These are phyloP conservation scores for Phyllosticta citriasiana DNA, from an alignment of 2,329 filamentous ascomycete genomes.

Conservation along the genomic window DNA sequence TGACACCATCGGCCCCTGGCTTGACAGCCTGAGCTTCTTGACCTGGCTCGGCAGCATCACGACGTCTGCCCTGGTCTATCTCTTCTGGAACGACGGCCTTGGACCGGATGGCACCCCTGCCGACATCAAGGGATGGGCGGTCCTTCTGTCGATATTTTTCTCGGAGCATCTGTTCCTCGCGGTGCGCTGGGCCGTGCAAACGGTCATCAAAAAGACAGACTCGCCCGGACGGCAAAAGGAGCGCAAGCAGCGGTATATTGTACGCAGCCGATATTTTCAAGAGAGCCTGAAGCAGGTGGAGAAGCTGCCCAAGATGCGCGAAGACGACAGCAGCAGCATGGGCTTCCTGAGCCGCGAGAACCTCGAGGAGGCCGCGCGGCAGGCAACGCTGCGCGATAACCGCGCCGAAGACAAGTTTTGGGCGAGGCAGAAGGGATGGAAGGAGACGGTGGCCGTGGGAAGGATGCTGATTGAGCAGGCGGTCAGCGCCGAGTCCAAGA, in stretches of 20 bases:
- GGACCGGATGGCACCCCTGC: conserved; percentile 57
- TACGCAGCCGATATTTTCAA: conserved; percentile 70
- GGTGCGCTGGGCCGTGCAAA: conserved; percentile 60
- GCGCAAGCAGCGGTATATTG: conserved; percentile 65
- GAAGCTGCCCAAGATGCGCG: conserved; percentile 35
- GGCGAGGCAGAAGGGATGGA: conserved; percentile 39
- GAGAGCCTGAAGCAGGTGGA: conserved; percentile 55
- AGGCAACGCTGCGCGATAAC: conserved; percentile 29
- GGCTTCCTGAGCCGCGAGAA: conserved; percentile 55
- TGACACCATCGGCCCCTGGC: conserved; percentile 90
- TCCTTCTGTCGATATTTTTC: conserved; percentile 73
- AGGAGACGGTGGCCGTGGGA: conserved; percentile 42
- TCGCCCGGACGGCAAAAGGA: conserved; percentile 80
- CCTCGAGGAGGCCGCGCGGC: conserved; percentile 49
- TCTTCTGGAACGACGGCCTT: conserved; percentile 59
- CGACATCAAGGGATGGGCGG: conserved; percentile 66
- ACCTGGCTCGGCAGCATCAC: conserved; percentile 89
- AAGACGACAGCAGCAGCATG: conserved; percentile 30
- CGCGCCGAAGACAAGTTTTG: conserved; percentile 43
- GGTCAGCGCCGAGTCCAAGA: conserved; percentile 27
- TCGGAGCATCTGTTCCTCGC: conserved; percentile 86
- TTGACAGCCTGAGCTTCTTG: conserved; percentile 77
- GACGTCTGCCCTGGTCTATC: conserved; percentile 76
- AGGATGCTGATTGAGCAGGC: conserved; percentile 38
- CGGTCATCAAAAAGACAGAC: conserved; percentile 69